Base-by-base conservation (phyloP, 1,284 basidiomycete genomes). In the Schizophyllum amplum region DNA sequence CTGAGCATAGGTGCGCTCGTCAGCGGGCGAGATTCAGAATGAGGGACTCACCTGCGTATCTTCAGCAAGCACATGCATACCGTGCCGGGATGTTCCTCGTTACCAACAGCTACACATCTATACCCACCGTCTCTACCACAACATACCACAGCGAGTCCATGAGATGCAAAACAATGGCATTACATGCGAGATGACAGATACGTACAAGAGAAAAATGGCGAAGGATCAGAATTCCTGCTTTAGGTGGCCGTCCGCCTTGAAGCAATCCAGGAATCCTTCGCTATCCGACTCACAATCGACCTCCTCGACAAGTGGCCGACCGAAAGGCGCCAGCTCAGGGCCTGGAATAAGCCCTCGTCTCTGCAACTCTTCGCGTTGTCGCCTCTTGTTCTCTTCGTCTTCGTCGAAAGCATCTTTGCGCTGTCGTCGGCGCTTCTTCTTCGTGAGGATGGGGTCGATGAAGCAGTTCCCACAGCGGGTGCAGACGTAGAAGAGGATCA, bases 401-500 rank as follows among this genome's bases (percentile, higher is more conserved):
- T 42, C 33, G 13, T 42, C 33, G 33, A 42, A 42, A 42, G 11
- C 17, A 9, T 42, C 33, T 17, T 42, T 42, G 33, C 33, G 33
- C 17, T 4, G 33, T 3, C 33, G 33, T 9, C 33, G 33, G 13
- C 17, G 11, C 33, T 42, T 42, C 33, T 42, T 42, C 33, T 42
- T 42, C 7, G 7, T 21, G 7, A 42, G 33, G 4, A 42, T 42
- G 33, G 90, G 86, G 69, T 94, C 92, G 57, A 80, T 78, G 71
- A 89, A 94, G 60, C 77, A 81, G 60, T 88, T 75, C 64, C 88
- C 87, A 70, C 92, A 97, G 67, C 87, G 86, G n/a, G 84, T 83
- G 68, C 94, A 97, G 51, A 92, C 90, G 70, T 87, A 96, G 76
- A 96, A 97, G 1, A 96, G 80, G 47, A 92, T 92, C 94, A 94